Percentiles rank a stretch among this genome's conserved stretches.
Evolutionary conservation across 768 basidiomycete species (phyloP).

Genomic region (Rhodosporidiobolus odoratus): DNA sequence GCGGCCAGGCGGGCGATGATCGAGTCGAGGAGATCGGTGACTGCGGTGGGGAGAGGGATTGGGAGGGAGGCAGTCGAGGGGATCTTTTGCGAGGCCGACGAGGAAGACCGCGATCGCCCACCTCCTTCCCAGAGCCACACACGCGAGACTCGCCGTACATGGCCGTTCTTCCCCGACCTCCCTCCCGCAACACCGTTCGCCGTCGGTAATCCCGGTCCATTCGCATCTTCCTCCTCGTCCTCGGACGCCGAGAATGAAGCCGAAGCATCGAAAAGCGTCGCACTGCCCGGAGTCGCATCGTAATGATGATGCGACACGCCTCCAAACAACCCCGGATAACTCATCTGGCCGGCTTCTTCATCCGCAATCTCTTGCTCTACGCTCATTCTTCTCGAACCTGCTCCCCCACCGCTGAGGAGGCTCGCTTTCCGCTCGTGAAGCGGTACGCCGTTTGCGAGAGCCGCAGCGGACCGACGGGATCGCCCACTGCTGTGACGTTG

Average conservation of each 20-base stretch:
- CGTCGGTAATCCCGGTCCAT: neutral
- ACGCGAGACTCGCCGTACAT: conserved; percentile 19
- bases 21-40: neutral
- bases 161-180: neutral
- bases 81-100: neutral
- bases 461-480: neutral
- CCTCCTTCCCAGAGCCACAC: conserved; percentile 31
- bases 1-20: neutral
- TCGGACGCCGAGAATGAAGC: neutral
- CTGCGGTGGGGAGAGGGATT: neutral
- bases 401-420: neutral
- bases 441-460: neutral
- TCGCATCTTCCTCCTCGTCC: neutral
- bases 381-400: neutral
- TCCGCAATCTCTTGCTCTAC: neutral
- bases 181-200: neutral
- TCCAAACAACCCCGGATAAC: neutral
- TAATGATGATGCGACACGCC: neutral
- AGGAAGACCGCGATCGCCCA: neutral
- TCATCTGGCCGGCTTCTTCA: neutral
- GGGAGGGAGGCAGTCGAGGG: neutral
- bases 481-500: neutral
- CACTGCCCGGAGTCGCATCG: conserved; percentile 3
- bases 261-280: neutral
- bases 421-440: neutral